Evolutionary conservation across 179 eudicot genomes (phyloP).

Genomic region (Beta lomatogona): DNA sequence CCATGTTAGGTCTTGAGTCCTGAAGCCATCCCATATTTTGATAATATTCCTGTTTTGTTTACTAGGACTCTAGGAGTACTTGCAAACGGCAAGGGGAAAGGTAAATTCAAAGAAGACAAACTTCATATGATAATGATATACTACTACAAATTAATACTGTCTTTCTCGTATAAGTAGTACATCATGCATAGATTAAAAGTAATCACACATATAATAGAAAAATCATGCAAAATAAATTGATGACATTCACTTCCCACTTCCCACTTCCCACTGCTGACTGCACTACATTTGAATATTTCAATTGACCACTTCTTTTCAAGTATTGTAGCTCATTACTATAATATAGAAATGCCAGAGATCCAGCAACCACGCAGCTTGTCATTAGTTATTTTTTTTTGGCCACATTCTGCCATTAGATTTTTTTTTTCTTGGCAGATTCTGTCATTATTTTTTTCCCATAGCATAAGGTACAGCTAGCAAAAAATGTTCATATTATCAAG

Average conservation of each 20-base stretch:
- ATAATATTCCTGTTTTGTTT: not conserved
- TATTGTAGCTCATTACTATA: constrained; percentile 31
- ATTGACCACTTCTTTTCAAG: constrained; percentile 29
- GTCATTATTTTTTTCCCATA: constrained; percentile 35
- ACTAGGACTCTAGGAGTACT: not conserved
- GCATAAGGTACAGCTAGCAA: constrained; percentile 36
- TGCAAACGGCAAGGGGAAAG: not conserved
- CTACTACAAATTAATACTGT: no score
- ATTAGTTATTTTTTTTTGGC: no score
- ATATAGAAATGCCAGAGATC: constrained; percentile 50
- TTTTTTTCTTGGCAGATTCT: not conserved
- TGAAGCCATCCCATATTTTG: not conserved
- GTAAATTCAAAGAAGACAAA: not conserved
- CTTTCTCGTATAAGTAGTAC: no score
- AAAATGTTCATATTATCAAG: not conserved
- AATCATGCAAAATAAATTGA: not conserved
- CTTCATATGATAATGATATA: not conserved
- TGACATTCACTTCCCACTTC: constrained; percentile 24
- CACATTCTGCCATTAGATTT: no score
- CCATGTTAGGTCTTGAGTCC: not conserved
- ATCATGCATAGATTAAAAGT: no score
- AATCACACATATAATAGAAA: no score
- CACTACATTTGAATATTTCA: constrained; percentile 27
- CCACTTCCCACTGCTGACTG: constrained; percentile 25
- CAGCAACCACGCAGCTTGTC: constrained; percentile 45